Percentiles rank a stretch among this genome's conserved stretches.
These are phyloP conservation scores for Vitis hybrid DNA, from an alignment of 177 flowering plant genomes.

Conservation along the genomic window DNA sequence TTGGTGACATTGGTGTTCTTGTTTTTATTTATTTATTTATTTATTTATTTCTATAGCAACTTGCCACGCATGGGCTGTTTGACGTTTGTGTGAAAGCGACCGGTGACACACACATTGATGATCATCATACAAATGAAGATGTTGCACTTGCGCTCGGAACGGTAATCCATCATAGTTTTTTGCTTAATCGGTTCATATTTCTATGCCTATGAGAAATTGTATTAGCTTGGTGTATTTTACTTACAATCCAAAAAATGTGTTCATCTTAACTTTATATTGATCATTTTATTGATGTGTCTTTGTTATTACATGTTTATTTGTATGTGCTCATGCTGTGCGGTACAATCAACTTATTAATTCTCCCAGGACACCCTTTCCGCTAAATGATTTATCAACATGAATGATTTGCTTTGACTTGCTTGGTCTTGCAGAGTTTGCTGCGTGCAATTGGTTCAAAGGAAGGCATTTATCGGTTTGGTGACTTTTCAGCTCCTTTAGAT, in stretches of 20 bases:
- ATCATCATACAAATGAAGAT: slow-evolving; percentile 98
- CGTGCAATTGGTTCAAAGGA: slow-evolving; percentile 93
- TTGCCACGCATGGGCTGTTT: slow-evolving; percentile 95
- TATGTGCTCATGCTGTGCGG: no score
- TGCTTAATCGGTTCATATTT: neutral
- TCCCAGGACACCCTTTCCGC: neutral
- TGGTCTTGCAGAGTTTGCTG: slow-evolving; percentile 58
- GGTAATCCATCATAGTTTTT: slow-evolving; percentile 26
- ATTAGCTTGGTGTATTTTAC: neutral
- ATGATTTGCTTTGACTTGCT: neutral
- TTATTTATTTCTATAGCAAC: slow-evolving; percentile 54
- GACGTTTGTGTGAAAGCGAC: slow-evolving; percentile 89
- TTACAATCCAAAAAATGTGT: neutral
- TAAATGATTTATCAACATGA: no score
- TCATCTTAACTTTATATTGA: neutral
- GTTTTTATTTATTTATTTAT: neutral
- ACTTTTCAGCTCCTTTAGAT: slow-evolving; percentile 96
- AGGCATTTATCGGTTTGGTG: slow-evolving; percentile 93
- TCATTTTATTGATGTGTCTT: no score
- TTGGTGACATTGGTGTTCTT: neutral
- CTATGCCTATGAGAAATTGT: neutral
- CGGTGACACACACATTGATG: slow-evolving; percentile 95
- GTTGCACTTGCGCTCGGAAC: slow-evolving; percentile 99
- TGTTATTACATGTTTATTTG: no score
- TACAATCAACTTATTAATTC: neutral